These are phyloP conservation scores for Lipomyces anomalus DNA, from an alignment of 805 yeast species.

Conservation along the genomic window DNA sequence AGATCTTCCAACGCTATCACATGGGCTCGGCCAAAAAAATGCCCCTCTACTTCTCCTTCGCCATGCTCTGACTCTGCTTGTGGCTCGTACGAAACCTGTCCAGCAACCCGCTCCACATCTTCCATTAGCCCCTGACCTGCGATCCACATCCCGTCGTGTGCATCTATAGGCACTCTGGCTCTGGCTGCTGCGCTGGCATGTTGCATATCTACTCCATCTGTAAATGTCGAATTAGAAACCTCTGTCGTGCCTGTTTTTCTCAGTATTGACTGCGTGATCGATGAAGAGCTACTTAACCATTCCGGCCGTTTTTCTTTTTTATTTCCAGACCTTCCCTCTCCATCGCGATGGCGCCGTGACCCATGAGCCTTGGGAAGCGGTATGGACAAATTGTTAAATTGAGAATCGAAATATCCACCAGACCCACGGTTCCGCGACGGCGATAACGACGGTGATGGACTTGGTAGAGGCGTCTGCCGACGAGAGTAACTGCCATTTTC, in stretches of 20 bases:
- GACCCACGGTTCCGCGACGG: neutral
- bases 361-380: neutral
- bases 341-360: neutral
- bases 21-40: constrained; percentile 42
- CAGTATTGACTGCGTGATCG: neutral
- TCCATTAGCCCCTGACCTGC: constrained; percentile 80
- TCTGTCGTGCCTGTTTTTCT: neutral
- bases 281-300: too few relatives aligned
- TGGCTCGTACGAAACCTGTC: constrained; percentile 25
- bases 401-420: too few relatives aligned
- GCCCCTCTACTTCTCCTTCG: constrained; percentile 27
- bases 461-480: neutral
- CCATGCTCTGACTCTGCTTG: constrained; percentile 6
- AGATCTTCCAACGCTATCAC: constrained; percentile 47
- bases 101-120: constrained; percentile 62
- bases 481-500: too few relatives aligned
- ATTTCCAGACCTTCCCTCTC: too few relatives aligned
- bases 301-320: too few relatives aligned
- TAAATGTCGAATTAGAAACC: neutral
- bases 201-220: too few relatives aligned
- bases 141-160: constrained; percentile 70
- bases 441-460: neutral
- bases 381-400: too few relatives aligned
- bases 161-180: constrained; percentile 37
- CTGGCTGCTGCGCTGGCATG: too few relatives aligned